phyloP scores from a whole-genome alignment of 345 rosid genomes.

The Acer yangbiense region DNA sequence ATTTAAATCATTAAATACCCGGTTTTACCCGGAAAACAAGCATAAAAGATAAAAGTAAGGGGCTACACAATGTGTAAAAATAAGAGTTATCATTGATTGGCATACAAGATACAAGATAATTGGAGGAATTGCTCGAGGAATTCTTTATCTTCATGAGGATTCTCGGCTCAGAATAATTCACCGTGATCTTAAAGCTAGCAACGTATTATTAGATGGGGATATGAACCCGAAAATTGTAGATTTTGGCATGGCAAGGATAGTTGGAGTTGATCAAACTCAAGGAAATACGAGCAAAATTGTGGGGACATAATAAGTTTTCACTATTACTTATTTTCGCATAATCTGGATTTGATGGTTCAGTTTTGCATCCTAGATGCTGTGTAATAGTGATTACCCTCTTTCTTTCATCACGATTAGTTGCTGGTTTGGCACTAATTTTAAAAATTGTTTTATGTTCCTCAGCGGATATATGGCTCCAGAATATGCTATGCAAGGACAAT shows the following conservation, averaged over 20 bases:
- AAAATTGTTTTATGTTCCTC: not conserved
- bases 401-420: too few relatives aligned
- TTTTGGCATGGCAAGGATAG: not conserved
- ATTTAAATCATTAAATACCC: too few relatives aligned
- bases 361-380: too few relatives aligned
- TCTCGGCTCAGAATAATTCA: conserved; percentile 4
- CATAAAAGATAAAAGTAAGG: too few relatives aligned
- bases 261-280: conserved; percentile 6
- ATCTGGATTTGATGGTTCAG: too few relatives aligned
- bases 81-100: too few relatives aligned
- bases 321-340: too few relatives aligned
- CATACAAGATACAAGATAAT: conserved; percentile 41
- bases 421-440: not conserved
- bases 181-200: conserved; percentile 5
- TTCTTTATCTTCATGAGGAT: conserved; percentile 10
- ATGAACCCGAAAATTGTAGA: conserved; percentile 8
- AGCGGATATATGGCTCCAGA: conserved; percentile 36
- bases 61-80: too few relatives aligned
- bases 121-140: conserved; percentile 4
- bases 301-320: conserved; percentile 17
- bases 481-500: conserved; percentile 34
- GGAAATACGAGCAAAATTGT: conserved; percentile 24
- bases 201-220: not conserved
- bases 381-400: too few relatives aligned
- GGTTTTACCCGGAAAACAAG: too few relatives aligned